Evolutionary conservation across 148 eudicot genomes (phyloP).

Genomic region (Camellia japonica): DNA sequence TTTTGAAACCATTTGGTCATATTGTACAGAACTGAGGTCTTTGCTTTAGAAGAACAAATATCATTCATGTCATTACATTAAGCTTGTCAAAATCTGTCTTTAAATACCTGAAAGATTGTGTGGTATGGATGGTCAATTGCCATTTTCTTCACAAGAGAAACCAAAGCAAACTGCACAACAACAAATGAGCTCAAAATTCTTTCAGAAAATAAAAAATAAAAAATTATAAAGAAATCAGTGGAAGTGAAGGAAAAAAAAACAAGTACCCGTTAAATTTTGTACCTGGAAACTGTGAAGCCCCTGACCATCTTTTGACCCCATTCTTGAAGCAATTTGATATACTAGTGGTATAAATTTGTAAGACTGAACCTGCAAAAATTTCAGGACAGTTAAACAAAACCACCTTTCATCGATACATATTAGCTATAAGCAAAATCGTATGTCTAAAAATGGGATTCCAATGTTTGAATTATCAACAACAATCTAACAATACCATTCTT

Average conservation of each 20-base stretch:
- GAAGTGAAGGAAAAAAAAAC: neutral
- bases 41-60: neutral
- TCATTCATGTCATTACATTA: neutral
- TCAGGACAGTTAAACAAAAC: neutral
- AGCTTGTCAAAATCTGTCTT: neutral
- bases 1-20: neutral
- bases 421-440: neutral
- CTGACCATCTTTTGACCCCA: constrained; percentile 78
- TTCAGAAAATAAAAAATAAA: neutral
- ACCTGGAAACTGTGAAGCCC: constrained; percentile 90
- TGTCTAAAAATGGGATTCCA: neutral
- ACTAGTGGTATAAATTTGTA: constrained; percentile 92
- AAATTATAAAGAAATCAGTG: neutral
- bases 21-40: neutral
- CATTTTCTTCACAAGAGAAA: constrained; percentile 90
- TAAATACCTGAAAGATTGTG: constrained; percentile 81
- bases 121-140: constrained; percentile 97
- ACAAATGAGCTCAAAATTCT: neutral
- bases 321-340: constrained; percentile 96
- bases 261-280: neutral
- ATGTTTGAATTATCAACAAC: neutral
- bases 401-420: neutral
- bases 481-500: neutral
- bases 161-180: constrained; percentile 81
- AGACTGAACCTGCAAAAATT: constrained; percentile 73